Evolutionary conservation across 139 green algal species (phyloP), one percentile per base, ranked within the genome.

Genomic region (Deuterostichococcus epilithicus): DNA sequence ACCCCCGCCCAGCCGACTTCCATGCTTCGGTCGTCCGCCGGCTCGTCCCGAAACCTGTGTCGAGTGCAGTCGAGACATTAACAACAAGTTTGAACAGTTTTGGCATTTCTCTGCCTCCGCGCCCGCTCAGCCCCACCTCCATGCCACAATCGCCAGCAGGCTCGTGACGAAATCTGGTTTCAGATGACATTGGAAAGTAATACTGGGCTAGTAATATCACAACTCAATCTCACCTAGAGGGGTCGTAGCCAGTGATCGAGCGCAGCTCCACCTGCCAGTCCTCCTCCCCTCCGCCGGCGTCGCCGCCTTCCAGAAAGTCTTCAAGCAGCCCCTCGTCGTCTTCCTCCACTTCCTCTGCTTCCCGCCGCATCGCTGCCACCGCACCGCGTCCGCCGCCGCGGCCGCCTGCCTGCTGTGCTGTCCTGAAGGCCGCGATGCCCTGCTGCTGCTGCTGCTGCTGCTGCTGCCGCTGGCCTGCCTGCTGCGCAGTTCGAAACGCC

Each of bases 201-300:
- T n/a, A n/a, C n/a, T n/a, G n/a, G n/a, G n/a, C n/a, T n/a, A n/a
- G n/a, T n/a, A n/a, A n/a, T n/a, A n/a, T n/a, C n/a, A n/a, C n/a
- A n/a, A n/a, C n/a, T n/a, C 36, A 47, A 45, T 23, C 70, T 75
- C 37, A 77, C 74, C 52, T 72, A 26, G 60, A 73, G 28, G 74
- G 74, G 44, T 78, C 60, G 68, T 78, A 78, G 25, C 39, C 23
- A 26, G 74, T 78, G 59, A 78, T 71, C 52, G 52, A 72, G 52
- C 52, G 52, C 37, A 78, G 39, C 10, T 36, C 60, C 26, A 32
- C 34, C 2, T 60, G 60, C 74, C 74, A 78, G 39, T 78, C 74
- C 3, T 39, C 59, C 35, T 52, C 42, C 42, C 10, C 42, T 8
- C 47, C 74, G 32, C 58, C 60, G 34, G 63, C 74, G 39, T 78